Evolutionary conservation across 768 basidiomycete genomes (phyloP), one percentile per base, ranked within the genome.

Genomic region (Ephemerocybe angulata): DNA sequence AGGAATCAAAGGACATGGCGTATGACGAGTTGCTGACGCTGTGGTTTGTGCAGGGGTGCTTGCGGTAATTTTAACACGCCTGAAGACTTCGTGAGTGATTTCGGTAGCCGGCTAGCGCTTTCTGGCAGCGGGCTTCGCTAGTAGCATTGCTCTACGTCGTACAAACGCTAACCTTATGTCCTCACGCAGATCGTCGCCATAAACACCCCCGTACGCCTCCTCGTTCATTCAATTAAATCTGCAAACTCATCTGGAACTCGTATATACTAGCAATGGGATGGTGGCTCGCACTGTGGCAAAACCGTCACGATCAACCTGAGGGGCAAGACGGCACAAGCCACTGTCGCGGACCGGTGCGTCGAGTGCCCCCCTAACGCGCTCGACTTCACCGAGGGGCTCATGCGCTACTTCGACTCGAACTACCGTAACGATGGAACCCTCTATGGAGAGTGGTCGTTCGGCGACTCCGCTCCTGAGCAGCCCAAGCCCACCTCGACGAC

Each of bases 311-410:
- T 82, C 37, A 67, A 63, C 1, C 58, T 62, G 69, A 60, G 62
- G 54, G 64, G 77, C 57, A 73, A 72, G 64, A 67, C 70, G 0
- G 55, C 69, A 1, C 67, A 68, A 50, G 80, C 80, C 2, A 67
- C 72, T 50, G 76, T 82, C 55, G 65, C 65, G n/a, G 80, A 81
- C 52, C 28, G 78, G 78, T 80, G 79, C 60, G 56, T 57, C 22
- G 65, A 64, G 4, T 81, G 81, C 65, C 51, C 62, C 0, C 46
- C 33, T 2, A 72, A 71, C 33, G 76, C 71, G 40, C 71, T 84
- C 19, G 83, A 84, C 62, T 59, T 82, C 19, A 76, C 75, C 6
- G 58, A 64, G 1, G 72, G 70, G 15, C 73, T 84, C n/a, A 82
- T 82, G 60, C 3, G 63, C 3, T 65, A 62, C 60, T 75, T 82